Evolutionary conservation across 257 asterid genomes (phyloP).

Genomic region (Lycium ferocissimum): DNA sequence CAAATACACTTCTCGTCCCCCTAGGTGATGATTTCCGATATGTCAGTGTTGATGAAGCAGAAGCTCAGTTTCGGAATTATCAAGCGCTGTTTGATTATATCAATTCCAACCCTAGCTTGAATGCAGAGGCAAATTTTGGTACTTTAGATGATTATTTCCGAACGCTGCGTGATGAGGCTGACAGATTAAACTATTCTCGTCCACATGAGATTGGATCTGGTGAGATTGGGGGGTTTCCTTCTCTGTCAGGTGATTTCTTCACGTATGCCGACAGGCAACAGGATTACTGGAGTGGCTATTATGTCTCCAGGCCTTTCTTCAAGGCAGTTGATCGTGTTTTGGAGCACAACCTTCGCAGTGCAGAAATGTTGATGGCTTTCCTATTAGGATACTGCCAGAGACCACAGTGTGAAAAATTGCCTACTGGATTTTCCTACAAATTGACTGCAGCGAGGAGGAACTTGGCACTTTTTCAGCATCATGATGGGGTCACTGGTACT

Average conservation of each 20-base stretch:
- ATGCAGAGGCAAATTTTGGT: constrained; percentile 93
- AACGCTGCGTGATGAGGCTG: constrained; percentile 82
- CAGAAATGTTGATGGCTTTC: constrained; percentile 95
- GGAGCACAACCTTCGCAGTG: constrained; percentile 95
- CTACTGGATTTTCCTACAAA: constrained; percentile 85
- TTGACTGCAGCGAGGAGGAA: constrained; percentile 92
- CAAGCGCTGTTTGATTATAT: constrained; percentile 89
- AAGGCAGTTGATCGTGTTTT: constrained; percentile 96
- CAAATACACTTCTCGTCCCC: constrained; percentile 96
- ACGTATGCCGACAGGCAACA: constrained; percentile 93
- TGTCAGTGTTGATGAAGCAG: constrained; percentile 94
- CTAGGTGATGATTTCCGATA: constrained; percentile 99
- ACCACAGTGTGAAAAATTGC: constrained; percentile 85
- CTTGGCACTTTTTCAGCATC: constrained; percentile 94
- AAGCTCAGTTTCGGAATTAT: constrained; percentile 96
- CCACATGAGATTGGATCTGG: constrained; percentile 81
- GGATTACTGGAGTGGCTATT: constrained; percentile 99
- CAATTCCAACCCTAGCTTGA: constrained; percentile 84
- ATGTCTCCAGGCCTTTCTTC: constrained; percentile 97
- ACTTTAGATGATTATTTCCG: constrained; percentile 90
- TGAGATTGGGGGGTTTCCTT: constrained; percentile 89
- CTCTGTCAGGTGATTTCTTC: constrained; percentile 93
- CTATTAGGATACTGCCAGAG: constrained; percentile 84
- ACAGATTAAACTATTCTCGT: constrained; percentile 76
- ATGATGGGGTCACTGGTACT: constrained; percentile 98